phyloP scores from a whole-genome alignment of 345 rosid genomes.

The Corchorus olitorius region DNA sequence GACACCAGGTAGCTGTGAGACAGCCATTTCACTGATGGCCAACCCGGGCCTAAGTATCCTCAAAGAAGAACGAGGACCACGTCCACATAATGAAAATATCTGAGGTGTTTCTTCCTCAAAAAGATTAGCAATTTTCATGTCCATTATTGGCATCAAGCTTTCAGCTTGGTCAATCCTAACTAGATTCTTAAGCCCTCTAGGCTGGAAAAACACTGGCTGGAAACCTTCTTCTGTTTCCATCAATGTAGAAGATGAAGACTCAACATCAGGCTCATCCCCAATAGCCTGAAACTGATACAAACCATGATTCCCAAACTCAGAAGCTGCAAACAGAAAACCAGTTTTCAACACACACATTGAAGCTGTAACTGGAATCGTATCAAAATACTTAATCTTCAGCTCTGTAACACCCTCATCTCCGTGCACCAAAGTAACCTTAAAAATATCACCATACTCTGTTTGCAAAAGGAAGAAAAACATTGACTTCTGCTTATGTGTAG shows the following conservation, averaged over 20 bases:
- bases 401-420: slow-evolving; percentile 72
- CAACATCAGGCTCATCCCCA: slow-evolving; percentile 89
- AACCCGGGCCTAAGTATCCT: slow-evolving; percentile 93
- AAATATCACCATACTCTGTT: slow-evolving; percentile 93
- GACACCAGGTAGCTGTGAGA: slow-evolving; percentile 97
- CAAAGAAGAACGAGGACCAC: slow-evolving; percentile 94
- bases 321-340: slow-evolving; percentile 88
- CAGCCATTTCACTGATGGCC: slow-evolving; percentile 98
- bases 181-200: slow-evolving; percentile 88
- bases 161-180: slow-evolving; percentile 93
- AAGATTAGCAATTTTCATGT: slow-evolving; percentile 84
- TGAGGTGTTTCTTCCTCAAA: slow-evolving; percentile 99
- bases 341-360: slow-evolving; percentile 91
- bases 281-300: slow-evolving; percentile 94
- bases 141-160: slow-evolving; percentile 98
- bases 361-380: slow-evolving; percentile 83
- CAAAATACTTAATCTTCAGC: slow-evolving; percentile 92
- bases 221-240: slow-evolving; percentile 98
- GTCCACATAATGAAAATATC: slow-evolving; percentile 85
- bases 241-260: slow-evolving; percentile 87
- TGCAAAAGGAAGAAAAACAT: slow-evolving; percentile 95
- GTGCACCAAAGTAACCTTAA: slow-evolving; percentile 84
- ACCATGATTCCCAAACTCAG: slow-evolving; percentile 96
- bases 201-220: slow-evolving; percentile 94
- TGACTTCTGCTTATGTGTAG: slow-evolving; percentile 82